phyloP scores from a whole-genome alignment of 2,329 filamentous ascomycete species.

The Trichothecium roseum region DNA sequence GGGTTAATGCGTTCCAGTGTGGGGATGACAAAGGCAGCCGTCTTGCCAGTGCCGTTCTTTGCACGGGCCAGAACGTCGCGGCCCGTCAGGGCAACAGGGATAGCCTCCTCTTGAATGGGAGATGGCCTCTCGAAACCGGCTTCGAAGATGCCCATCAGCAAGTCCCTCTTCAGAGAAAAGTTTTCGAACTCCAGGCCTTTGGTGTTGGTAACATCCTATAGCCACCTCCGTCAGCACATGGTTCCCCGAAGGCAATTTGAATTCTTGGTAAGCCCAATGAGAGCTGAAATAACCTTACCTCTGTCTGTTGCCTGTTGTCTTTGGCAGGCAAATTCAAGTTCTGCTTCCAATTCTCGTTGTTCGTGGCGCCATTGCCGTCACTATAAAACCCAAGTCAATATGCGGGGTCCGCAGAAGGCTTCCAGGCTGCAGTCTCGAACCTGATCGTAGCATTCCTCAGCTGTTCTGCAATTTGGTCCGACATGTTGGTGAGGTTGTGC shows the following conservation, averaged over 20 bases:
- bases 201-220: slow-evolving; percentile 90
- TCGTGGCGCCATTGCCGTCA: slow-evolving; percentile 33
- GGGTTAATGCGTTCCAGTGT: slow-evolving; percentile 93
- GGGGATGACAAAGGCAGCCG: slow-evolving; percentile 93
- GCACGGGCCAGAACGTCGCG: slow-evolving; percentile 91
- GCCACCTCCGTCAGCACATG: slow-evolving; percentile 2
- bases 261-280: too few relatives aligned
- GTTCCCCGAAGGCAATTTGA: too few relatives aligned
- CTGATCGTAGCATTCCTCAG: slow-evolving; percentile 30
- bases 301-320: slow-evolving; percentile 71
- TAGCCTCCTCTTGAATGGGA: slow-evolving; percentile 98
- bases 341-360: slow-evolving; percentile 60
- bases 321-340: slow-evolving; percentile 61
- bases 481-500: slow-evolving; percentile 25
- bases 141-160: slow-evolving; percentile 99
- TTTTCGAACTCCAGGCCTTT: slow-evolving; percentile 98
- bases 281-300: slow-evolving; percentile 35
- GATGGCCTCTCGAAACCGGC: slow-evolving; percentile 98
- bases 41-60: slow-evolving; percentile 98
- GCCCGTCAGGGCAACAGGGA: slow-evolving; percentile 89
- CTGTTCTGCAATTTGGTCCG: slow-evolving; percentile 35
- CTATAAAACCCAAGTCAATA: slow-evolving; percentile 15
- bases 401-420: background rate
- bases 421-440: slow-evolving; percentile 15
- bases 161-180: slow-evolving; percentile 85